Conservation (phyloP, 192 early-diverging fungal genomes). For the Chytriomyces confervae region DNA sequence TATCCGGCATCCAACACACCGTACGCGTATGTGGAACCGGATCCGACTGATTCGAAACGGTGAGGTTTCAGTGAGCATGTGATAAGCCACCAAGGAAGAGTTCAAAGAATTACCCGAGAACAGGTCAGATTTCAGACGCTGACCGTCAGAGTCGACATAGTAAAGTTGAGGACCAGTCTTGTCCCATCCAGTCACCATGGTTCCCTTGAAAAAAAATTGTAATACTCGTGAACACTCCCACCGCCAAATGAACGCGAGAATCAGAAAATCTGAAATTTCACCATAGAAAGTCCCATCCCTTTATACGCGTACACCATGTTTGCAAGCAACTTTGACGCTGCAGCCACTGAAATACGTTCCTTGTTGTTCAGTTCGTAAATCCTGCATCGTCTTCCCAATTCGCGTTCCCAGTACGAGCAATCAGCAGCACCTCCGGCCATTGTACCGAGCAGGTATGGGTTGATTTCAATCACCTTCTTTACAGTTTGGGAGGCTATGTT, state of each 20-base stretch:
- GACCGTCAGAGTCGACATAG: slow-evolving; percentile 97
- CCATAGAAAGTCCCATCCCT: slow-evolving; percentile 98
- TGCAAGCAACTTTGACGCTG: slow-evolving; percentile 93
- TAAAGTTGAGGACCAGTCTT: slow-evolving; percentile 91
- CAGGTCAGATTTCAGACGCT: slow-evolving; percentile 80
- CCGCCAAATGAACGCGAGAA: slow-evolving; percentile 22
- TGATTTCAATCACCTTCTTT: slow-evolving; percentile 99
- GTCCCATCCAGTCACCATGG: slow-evolving; percentile 99
- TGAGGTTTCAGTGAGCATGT: background rate
- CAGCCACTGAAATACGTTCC: slow-evolving; percentile 98
- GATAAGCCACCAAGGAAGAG: too few species aligned
- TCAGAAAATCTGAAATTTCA: slow-evolving; percentile 30
- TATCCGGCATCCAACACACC: slow-evolving; percentile 94
- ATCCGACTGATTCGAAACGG: slow-evolving; percentile 71
- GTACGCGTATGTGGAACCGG: slow-evolving; percentile 98
- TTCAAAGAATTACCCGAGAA: slow-evolving; percentile 67
- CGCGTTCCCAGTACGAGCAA: slow-evolving; percentile 98
- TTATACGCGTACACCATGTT: slow-evolving; percentile 99
- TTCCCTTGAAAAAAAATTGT: too few species aligned
- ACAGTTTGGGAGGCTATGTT: slow-evolving; percentile 88
- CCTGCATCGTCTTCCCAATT: slow-evolving; percentile 90
- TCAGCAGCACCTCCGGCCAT: slow-evolving; percentile 99
- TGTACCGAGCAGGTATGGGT: slow-evolving; percentile 95
- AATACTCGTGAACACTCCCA: background rate
- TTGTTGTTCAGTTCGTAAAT: slow-evolving; percentile 97